Evolutionary conservation across 495 filamentous ascomycete species (phyloP).

Genomic region (Penicillium diatomitis): DNA sequence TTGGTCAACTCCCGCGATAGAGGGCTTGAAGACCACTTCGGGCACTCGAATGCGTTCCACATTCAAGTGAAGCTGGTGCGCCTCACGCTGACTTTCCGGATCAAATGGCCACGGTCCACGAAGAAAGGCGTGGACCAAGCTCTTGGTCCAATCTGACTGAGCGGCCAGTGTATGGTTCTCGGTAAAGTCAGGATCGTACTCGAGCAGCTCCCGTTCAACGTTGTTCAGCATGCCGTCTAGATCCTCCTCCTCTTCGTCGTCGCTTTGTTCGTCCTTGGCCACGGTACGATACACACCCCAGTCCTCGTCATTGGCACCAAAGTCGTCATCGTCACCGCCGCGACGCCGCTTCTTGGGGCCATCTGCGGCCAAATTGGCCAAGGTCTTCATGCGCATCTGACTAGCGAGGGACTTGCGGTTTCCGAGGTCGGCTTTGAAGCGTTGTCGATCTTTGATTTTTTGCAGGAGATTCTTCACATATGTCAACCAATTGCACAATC

Average conservation of each 20-base stretch:
- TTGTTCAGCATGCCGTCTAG: slow-evolving; percentile 58
- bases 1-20: slow-evolving; percentile 93
- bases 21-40: slow-evolving; percentile 89
- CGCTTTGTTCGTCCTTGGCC: slow-evolving; percentile 64
- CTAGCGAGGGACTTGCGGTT: slow-evolving; percentile 93
- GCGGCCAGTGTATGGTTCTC: slow-evolving; percentile 87
- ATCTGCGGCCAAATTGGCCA: slow-evolving; percentile 94
- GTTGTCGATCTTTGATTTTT: slow-evolving; percentile 85
- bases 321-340: slow-evolving; percentile 75
- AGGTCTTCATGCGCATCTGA: slow-evolving; percentile 94
- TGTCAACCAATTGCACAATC: not conserved
- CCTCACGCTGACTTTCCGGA: slow-evolving; percentile 66
- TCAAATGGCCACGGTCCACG: slow-evolving; percentile 84
- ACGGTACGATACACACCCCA: slow-evolving; percentile 95
- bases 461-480: slow-evolving; percentile 48
- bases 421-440: slow-evolving; percentile 83
- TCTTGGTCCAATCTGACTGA: slow-evolving; percentile 89
- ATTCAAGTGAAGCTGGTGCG: slow-evolving; percentile 86
- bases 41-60: slow-evolving; percentile 94
- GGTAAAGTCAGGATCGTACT: slow-evolving; percentile 79
- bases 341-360: slow-evolving; percentile 77
- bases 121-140: slow-evolving; percentile 77
- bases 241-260: slow-evolving; percentile 83
- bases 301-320: slow-evolving; percentile 94
- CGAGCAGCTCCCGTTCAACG: slow-evolving; percentile 74